Base-by-base conservation (phyloP, 768 basidiomycete genomes). In the Podaxis sp. region DNA sequence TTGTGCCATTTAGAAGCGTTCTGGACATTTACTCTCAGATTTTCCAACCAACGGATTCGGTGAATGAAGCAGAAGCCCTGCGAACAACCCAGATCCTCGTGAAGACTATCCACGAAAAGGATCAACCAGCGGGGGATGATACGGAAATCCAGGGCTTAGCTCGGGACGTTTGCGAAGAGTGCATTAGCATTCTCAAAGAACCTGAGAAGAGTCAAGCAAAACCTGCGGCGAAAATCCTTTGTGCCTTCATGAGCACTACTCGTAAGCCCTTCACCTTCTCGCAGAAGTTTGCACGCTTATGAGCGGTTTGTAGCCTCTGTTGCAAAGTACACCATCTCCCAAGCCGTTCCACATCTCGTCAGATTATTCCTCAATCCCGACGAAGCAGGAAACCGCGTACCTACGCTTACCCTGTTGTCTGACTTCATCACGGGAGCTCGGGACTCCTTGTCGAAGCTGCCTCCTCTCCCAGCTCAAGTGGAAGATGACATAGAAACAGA, bases 151-250 rank as follows among this genome's bases (percentile, higher is more conserved):
- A 81, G 50, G 87, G 85, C 4, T 75, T 96, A 2, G 88, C 88
- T 14, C 82, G 81, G 63, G 86, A 89, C 46, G 87, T 90, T 0
- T 90, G 89, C 63, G 82, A 86, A 58, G 92, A 97, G 68, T 95
- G 92, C 66, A 78, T 94, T 6, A 79, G 82, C 23, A 84, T 90
- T 59, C 73, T 98, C 46, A 82, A 86, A 46, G 92, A 97, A 69
- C 94, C 96, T 0, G 97, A 98, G 71, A 98, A 98, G 76, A 89
- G 84, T 69, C 91, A 94, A 70, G 94, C 95, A 1, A 87, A 87
- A 69, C 87, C 91, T 42, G 95, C 94, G 1, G 89, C 89, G 50
- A 93, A 91, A 70, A 83, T 94, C 35, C 73, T 98, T 35, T 88
- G 89, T 63, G 82, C 86, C 1, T 84, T 94, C 65, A 80, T 92